Conservation (phyloP, 805 yeast species). For the Candida coquimbonensis region DNA sequence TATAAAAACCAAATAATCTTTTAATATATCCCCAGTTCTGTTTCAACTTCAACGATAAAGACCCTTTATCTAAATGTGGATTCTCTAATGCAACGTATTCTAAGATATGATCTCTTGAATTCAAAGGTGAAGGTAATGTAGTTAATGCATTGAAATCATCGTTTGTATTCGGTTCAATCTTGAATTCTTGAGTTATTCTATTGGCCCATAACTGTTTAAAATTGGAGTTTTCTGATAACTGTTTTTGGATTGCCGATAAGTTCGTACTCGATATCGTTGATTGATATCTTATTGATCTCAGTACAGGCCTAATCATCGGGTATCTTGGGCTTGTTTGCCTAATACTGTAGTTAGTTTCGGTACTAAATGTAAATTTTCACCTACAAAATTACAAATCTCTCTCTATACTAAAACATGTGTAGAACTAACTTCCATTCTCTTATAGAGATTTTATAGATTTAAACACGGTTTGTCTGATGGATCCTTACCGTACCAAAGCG, state of each 20-base stretch:
- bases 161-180: neutral
- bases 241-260: neutral
- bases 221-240: neutral
- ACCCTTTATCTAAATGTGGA: constrained; percentile 19
- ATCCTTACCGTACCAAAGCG: constrained; percentile 60
- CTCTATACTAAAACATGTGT: neutral
- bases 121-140: constrained; percentile 2
- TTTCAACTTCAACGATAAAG: constrained; percentile 20
- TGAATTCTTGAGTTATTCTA: neutral
- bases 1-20: constrained; percentile 44
- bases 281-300: neutral
- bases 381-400: neutral
- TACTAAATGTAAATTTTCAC: too few relatives aligned
- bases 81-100: constrained; percentile 21
- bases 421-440: neutral
- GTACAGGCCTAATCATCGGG: neutral
- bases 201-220: constrained; percentile 2
- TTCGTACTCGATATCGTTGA: neutral
- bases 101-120: constrained; percentile 11
- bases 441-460: neutral
- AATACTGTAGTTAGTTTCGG: too few relatives aligned
- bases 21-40: constrained; percentile 41
- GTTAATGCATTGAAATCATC: constrained; percentile 7
- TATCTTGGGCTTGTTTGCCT: neutral
- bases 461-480: constrained; percentile 51